Percentiles rank a stretch among this genome's conserved stretches.
Evolutionary conservation across 2,329 filamentous ascomycete genomes (phyloP).

Genomic region (Colletotrichum sansevieriae): DNA sequence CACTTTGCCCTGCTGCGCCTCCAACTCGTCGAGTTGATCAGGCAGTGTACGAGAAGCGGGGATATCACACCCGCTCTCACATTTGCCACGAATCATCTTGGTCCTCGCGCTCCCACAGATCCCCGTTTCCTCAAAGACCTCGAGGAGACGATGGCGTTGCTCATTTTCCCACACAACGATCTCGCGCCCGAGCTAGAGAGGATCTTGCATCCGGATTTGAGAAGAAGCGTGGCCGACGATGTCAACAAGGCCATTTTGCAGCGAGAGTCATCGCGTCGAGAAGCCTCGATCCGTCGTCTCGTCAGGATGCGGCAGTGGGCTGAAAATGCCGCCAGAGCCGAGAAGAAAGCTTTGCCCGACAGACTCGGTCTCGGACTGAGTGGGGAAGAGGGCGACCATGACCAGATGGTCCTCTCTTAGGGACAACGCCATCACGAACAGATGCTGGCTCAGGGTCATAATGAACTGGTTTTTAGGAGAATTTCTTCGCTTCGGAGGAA

Average conservation of each 20-base stretch:
- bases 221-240: constrained; percentile 84
- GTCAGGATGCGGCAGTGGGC: constrained; percentile 89
- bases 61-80: constrained; percentile 85
- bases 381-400: constrained; percentile 45
- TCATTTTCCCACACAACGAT: constrained; percentile 88
- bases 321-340: constrained; percentile 71
- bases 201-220: constrained; percentile 82
- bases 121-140: constrained; percentile 86
- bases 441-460: no score
- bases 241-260: constrained; percentile 92
- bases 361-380: constrained; percentile 56
- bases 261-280: constrained; percentile 77
- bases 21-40: constrained; percentile 94
- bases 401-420: constrained; percentile 40
- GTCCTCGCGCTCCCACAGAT: constrained; percentile 86
- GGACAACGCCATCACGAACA: no score
- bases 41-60: constrained; percentile 75
- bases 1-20: constrained; percentile 92
- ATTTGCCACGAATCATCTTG: constrained; percentile 90
- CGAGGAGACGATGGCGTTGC: constrained; percentile 91
- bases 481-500: no score
- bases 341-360: constrained; percentile 57
- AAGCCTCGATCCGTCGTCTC: constrained; percentile 85
- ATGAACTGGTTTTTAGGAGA: no score
- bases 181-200: constrained; percentile 81